Base-by-base conservation (phyloP, 2,329 filamentous ascomycete genomes). In the Exophiala aquamarina region DNA sequence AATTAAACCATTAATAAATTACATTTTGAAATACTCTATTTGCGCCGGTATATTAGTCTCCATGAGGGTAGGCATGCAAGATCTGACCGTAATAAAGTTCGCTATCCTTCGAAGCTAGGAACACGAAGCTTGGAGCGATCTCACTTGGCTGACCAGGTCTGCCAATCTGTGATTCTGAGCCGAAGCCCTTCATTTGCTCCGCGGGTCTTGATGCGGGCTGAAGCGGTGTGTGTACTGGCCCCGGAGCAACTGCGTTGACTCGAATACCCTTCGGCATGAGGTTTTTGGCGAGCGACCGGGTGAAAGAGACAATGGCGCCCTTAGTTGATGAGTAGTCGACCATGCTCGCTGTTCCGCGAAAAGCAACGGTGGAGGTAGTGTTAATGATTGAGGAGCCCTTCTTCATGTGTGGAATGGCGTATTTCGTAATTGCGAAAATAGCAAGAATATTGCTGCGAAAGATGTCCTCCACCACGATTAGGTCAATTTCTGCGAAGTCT, bases 371-470 rank as follows among this genome's bases (percentile, higher is more conserved):
- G 0, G 76, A 80, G 1, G 75, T 72, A 2, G 72, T 73, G 63
- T 82, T 82, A 63, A 82, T 77, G 55, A 82, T 81, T 2, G 71
- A 74, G 32, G 26, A 53, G 9, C 32, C 19, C 1, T 15, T 70
- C 46, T 72, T 67, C 77, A 82, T 78, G 54, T 81, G 73, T 3
- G 72, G 72, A 5, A 82, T 61, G 0, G 77, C 69, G 50, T 72
- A 81, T 59, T 82, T 82, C 4, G 75, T 75, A 50, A 82, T 67
- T 13, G 77, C 77, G 57, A 83, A 78, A 68, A 81, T 81, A 44
- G 76, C 71, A 7, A 80, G 56, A 26, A 82, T 75, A 50, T 82
- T 82, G 50, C 70, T 73, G 35, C 71, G 72, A 68, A 83, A 84
- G 0, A 74, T 77, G 53, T 72, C 76, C 52, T 81, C 75, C 0